phyloP scores from a whole-genome alignment of 2,329 filamentous ascomycete genomes.

The Colletotrichum sp. region DNA sequence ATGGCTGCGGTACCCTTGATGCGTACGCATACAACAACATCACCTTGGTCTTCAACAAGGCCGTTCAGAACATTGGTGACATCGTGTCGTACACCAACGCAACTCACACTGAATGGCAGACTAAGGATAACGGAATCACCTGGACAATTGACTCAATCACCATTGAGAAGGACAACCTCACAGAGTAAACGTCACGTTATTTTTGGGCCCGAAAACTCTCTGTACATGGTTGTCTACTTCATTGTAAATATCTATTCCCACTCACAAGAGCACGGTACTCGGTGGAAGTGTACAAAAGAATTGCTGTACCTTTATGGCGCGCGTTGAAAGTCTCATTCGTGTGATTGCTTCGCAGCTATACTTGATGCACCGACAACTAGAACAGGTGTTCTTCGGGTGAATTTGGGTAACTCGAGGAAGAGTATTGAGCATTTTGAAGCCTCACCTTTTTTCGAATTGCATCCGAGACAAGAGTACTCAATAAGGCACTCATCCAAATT shows the following conservation, averaged over 20 bases:
- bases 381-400: not conserved
- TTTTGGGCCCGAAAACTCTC: not conserved
- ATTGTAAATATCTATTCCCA: not conserved
- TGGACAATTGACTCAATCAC: constrained; percentile 3
- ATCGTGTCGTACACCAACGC: constrained; percentile 8
- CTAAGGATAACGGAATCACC: constrained; percentile 3
- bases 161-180: constrained; percentile 5
- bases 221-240: not conserved
- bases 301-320: not conserved
- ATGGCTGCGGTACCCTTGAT: not conserved
- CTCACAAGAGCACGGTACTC: not conserved
- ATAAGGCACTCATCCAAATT: not conserved
- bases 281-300: not conserved
- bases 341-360: not conserved
- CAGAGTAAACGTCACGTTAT: not conserved
- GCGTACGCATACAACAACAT: constrained; percentile 8
- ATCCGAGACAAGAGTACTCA: not conserved
- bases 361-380: not conserved
- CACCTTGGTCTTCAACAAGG: constrained; percentile 7
- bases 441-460: not conserved
- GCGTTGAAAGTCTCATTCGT: not conserved
- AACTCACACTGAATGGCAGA: constrained; percentile 1
- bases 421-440: not conserved
- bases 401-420: not conserved
- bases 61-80: not conserved